Evolutionary conservation across 202 grass and related monocot species (phyloP), one percentile per base, ranked within the genome.

Genomic region (Alloteropsis angusta): DNA sequence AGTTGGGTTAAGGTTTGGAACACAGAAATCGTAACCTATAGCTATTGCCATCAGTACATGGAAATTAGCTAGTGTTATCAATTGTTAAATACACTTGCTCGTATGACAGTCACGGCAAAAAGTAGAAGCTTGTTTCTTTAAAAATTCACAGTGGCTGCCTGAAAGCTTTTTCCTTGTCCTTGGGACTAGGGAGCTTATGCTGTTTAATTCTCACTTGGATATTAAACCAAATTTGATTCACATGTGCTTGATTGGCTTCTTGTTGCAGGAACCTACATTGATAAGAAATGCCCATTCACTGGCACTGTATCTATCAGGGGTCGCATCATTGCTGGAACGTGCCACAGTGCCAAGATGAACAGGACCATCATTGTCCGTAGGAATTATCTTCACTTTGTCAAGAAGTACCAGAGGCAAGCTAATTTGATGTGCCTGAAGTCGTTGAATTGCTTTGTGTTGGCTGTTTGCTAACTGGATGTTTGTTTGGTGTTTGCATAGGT

Each of bases 231-330:
- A 15, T 47, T 11, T 55, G n/a, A n/a, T 55, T 65, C 68, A 35
- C 48, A 25, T 76, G 37, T 50, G 13, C 0, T 54, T 65, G 15
- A 45, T 56, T 30, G 18, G 2, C 41, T 54, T 37, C 1, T 44
- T 66, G 44, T 60, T 74, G 67, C 76, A 87, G 84, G 88, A 34
- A 84, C 88, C 50, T 91, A 91, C 62, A 91, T 91, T 35, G 88
- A 91, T 75, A 91, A 91, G 78, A 91, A 91, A 52, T 91, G 88
- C 65, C 85, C 85, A n/a, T 91, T 91, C 74, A 87, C 88, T 79
- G 88, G 85, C 72, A 84, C 70, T 32, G 85, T 85, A 10, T 87
- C 85, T 42, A 91, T 91, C 61, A 77, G 88, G 76, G 83, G 85
- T 60, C 84, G 88, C 30, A 87, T 91, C 55, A 81, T 91, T 26